Evolutionary conservation across 495 filamentous ascomycete genomes (phyloP), one percentile per base, ranked within the genome.

Genomic region (Aspergillus ostianus): DNA sequence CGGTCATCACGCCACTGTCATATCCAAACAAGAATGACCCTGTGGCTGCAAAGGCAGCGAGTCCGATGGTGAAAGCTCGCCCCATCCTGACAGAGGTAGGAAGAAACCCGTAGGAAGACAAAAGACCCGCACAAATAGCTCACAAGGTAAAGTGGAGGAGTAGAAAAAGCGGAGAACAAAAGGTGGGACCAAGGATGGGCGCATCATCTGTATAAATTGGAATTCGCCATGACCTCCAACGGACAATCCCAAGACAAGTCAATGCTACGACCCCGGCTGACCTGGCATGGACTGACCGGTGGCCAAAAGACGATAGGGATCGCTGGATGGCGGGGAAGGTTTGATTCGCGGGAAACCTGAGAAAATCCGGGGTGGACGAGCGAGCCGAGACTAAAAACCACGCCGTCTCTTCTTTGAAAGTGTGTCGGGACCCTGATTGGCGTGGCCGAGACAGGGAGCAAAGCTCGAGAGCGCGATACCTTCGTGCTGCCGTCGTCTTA

Each of bases 21-120:
- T 82, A 84, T n/a, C 81, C 81, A 57, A 82, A 84, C 36, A 84
- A 67, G 59, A 82, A 82, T 12, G 74, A 78, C 50, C 80, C 80
- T 13, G 74, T 79, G 7, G 75, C 74, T 52, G 77, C 78, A 57
- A 82, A 75, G 3, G 67, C 60, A 57, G 78, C 77, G 41, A 80
- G 70, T 20, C 56, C 70, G 56, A 80, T 68, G 29, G 75, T 74
- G 61, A 75, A 82, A 26, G 67, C 47, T 45, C 74, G 74, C 47
- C 79, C 79, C 78, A 80, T 82, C 17, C 56, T 61, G 64, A 53
- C 27, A 23, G 49, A 49, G 26, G n/a, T 32, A 15, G 47, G 53
- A 48, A 7, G 51, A 20, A 18, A 20, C 12, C 20, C 23, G 9
- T 27, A 6, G 20, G 47, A 8, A 48, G 26, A 17, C 29, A 36